Conservation (phyloP, 441 rosid species). For the Populus hybrid region DNA sequence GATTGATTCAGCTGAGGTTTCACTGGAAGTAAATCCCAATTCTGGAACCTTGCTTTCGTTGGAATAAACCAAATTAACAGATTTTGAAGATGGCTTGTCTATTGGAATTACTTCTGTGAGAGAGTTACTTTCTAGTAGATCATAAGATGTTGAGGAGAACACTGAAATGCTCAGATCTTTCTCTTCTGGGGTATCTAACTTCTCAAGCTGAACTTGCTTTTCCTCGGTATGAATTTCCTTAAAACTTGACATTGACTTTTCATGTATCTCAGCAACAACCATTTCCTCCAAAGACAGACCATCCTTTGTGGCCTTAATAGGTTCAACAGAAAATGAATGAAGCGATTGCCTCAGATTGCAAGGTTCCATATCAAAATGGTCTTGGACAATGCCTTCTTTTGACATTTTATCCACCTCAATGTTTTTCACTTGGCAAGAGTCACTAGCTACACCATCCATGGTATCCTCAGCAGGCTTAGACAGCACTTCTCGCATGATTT, state of each 20-base stretch:
- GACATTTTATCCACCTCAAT: background rate
- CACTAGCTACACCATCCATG: background rate
- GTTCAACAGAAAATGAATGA: slow-evolving; percentile 4
- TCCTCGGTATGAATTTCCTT: slow-evolving; percentile 4
- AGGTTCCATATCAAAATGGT: slow-evolving; percentile 12
- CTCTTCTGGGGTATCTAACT: background rate
- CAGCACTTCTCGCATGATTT: slow-evolving; percentile 22
- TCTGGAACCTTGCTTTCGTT: background rate
- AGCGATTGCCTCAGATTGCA: background rate
- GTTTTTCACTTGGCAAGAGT: slow-evolving; percentile 4
- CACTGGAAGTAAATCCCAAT: slow-evolving; percentile 4
- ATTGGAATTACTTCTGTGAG: background rate
- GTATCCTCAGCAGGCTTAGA: background rate
- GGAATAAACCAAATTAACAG: slow-evolving; percentile 13
- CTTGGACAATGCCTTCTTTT: slow-evolving; percentile 2
- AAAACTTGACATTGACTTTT: background rate
- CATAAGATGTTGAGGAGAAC: background rate
- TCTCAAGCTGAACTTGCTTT: slow-evolving; percentile 5
- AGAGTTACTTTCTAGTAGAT: background rate
- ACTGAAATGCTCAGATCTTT: background rate
- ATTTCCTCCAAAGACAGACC: slow-evolving; percentile 12
- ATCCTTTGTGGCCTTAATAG: background rate
- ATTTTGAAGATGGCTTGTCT: slow-evolving; percentile 3
- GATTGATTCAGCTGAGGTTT: slow-evolving; percentile 2
- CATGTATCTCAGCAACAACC: background rate